Conservation (phyloP, 2,329 filamentous ascomycete species). For the Pestalotiopsis sp. region DNA sequence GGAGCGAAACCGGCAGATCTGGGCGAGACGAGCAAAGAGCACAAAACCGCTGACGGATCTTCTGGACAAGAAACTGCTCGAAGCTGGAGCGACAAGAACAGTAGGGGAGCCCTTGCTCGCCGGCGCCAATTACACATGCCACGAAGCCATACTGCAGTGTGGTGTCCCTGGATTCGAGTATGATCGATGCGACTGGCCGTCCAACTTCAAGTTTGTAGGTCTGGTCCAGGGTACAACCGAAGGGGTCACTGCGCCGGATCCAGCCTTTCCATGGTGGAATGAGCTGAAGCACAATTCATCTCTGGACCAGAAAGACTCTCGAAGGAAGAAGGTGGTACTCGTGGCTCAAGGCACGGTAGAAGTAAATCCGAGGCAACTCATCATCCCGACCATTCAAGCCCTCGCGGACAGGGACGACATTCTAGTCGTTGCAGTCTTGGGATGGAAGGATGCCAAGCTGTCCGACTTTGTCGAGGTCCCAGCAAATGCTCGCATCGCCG, state of each 20-base stretch:
- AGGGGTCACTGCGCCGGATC: conserved; percentile 18
- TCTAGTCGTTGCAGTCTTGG: conserved; percentile 39
- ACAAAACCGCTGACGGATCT: conserved; percentile 28
- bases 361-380: conserved; percentile 38
- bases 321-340: conserved; percentile 35
- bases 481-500: conserved; percentile 35
- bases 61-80: conserved; percentile 29
- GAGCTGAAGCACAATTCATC: conserved; percentile 32
- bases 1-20: conserved; percentile 26
- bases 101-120: conserved; percentile 29
- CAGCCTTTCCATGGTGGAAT: conserved; percentile 36
- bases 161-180: conserved; percentile 41
- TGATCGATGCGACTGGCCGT: conserved; percentile 39
- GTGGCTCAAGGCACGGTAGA: conserved; percentile 45
- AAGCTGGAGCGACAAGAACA: conserved; percentile 28
- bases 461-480: conserved; percentile 24
- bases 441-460: conserved; percentile 34
- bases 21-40: conserved; percentile 32
- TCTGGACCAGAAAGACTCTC: conserved; percentile 7
- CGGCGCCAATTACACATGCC: conserved; percentile 39
- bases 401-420: conserved; percentile 28
- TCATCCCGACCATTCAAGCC: conserved; percentile 39
- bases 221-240: conserved; percentile 30
- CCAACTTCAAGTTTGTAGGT: conserved; percentile 37
- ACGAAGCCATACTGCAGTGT: conserved; percentile 38